A percentile compares a stretch with the other conserved stretches of the same genome.
phyloP scores from a whole-genome alignment of 306 rosid species.

The Trifolium fragiferum region DNA sequence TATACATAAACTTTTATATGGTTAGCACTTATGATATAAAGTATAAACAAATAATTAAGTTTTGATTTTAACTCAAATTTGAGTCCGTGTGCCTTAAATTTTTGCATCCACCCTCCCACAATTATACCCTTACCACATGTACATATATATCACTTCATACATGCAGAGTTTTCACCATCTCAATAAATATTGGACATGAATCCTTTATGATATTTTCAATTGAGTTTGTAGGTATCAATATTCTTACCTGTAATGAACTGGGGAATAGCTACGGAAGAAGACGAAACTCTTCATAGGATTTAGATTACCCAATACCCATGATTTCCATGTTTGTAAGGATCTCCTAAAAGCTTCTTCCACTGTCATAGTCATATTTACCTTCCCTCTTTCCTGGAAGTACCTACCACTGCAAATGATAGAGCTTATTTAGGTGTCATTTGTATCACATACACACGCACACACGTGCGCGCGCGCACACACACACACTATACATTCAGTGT shows the following conservation, averaged over 20 bases:
- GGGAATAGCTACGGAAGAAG: slow-evolving; percentile 84
- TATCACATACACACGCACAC: no score
- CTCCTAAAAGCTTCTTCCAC: slow-evolving; percentile 72
- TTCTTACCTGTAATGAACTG: slow-evolving; percentile 82
- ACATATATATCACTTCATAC: no score
- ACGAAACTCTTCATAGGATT: slow-evolving; percentile 56
- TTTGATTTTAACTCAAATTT: no score
- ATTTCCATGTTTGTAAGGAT: slow-evolving; percentile 78
- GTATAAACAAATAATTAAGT: no score
- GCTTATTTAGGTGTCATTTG: background rate
- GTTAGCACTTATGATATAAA: no score
- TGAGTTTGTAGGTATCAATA: background rate
- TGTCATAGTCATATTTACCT: slow-evolving; percentile 62
- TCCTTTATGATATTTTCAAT: background rate
- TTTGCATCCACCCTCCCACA: no score
- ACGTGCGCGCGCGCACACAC: no score
- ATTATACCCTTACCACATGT: no score
- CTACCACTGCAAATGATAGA: slow-evolving; percentile 57
- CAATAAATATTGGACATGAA: background rate
- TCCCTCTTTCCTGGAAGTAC: slow-evolving; percentile 75
- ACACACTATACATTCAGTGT: no score
- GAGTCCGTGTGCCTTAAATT: no score
- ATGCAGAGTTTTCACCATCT: background rate
- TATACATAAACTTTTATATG: no score
- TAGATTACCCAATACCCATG: slow-evolving; percentile 63